A percentile compares a stretch with the other conserved stretches of the same genome.
Conservation (phyloP, 352 stramenopile genomes). For the Phytophthora meadii region DNA sequence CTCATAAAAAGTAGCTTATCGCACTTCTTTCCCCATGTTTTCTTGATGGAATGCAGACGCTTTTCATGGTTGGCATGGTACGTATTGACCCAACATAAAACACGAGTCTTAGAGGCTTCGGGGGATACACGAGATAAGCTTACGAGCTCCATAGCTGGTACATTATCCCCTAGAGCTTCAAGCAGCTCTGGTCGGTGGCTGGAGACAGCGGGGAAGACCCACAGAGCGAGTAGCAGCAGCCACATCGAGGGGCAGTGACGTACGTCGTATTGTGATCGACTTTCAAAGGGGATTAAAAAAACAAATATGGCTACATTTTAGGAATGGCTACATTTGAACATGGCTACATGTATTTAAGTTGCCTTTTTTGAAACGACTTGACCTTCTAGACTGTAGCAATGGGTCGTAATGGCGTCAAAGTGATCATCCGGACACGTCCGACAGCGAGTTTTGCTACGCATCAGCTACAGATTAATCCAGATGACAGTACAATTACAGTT, state of each 20-base stretch:
- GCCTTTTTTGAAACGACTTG: conserved; percentile 1
- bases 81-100: conserved; percentile 90
- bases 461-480: conserved; percentile 82
- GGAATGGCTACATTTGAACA: conserved; percentile 2
- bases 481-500: conserved; percentile 81
- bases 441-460: conserved; percentile 77
- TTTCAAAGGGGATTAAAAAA: conserved; percentile 1
- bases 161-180: conserved; percentile 59
- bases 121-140: conserved; percentile 58
- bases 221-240: conserved; percentile 17
- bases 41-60: conserved; percentile 70
- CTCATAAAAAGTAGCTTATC: conserved; percentile 92
- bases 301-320: conserved; percentile 1
- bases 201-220: not conserved
- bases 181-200: conserved; percentile 32
- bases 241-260: conserved; percentile 5
- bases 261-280: conserved; percentile 12
- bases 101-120: conserved; percentile 52
- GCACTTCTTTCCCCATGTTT: conserved; percentile 81
- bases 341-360: conserved; percentile 13
- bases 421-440: conserved; percentile 86
- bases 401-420: conserved; percentile 73
- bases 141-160: conserved; percentile 77
- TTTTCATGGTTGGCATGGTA: conserved; percentile 78
- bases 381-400: conserved; percentile 19